Evolutionary conservation across 176 grass and related monocot genomes (phyloP), one percentile per base, ranked within the genome.

Genomic region (Bromus sterilis): DNA sequence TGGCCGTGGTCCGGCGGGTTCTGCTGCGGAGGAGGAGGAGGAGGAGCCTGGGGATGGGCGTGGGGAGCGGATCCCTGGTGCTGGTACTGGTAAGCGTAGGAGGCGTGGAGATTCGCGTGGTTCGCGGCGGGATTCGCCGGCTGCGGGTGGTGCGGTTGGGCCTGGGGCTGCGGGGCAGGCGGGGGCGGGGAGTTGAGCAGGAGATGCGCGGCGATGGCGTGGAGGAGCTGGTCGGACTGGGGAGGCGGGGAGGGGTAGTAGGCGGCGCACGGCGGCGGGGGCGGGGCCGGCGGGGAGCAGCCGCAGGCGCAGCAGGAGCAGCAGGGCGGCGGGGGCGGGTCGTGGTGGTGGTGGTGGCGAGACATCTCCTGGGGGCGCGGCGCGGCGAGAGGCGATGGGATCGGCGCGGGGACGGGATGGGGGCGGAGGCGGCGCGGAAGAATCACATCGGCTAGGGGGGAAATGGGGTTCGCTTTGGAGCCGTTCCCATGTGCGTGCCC

Each of bases 211-310:
- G 82, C 81, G 67, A 78, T 74, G 75, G 84, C 82, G 64, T 85
- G 75, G 77, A 86, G 84, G 37, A 80, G 83, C 8, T 83, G 83
- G 68, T 89, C 89, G 60, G 84, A 85, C 36, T 40, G 61, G 23
- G 84, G 33, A 60, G 82, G 42, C 67, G 82, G 43, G 66, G 33
- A 24, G 4, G 80, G 48, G 56, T 80, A 56, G 78, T 28, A 64
- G 49, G 29, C 80, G 29, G 28, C 40, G 40, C 35, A 40, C 35
- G 82, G 51, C 77, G 84, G 42, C 72, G 26, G 71, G 3, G 28
- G 24, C 53, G 84, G 53, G 24, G 76, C 11, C 82, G 75, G 30
- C 35, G 86, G 28, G 31, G 30, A 24, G 66, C 57, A 31, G 30
- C 39, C 32, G 20, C 30, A 43, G 71, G 72, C 49, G 80, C 20